phyloP scores from a whole-genome alignment of 2,329 filamentous ascomycete genomes.

The Diaporthe australafricana region DNA sequence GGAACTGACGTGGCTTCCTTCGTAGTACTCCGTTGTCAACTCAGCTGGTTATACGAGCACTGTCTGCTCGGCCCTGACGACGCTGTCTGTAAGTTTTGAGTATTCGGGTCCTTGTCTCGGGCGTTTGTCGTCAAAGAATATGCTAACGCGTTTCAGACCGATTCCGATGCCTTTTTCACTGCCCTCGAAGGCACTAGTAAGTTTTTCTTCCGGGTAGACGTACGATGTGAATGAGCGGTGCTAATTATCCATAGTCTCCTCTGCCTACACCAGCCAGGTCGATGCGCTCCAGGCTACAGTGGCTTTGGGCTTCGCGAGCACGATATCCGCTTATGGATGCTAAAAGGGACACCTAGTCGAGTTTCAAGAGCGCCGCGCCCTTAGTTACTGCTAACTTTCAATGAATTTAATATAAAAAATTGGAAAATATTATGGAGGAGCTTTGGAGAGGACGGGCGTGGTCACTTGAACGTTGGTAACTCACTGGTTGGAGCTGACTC shows the following conservation, averaged over 20 bases:
- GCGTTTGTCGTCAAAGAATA: too few relatives aligned
- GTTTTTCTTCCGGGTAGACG: neutral
- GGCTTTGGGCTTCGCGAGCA: neutral
- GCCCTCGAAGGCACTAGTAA: conserved; percentile 26
- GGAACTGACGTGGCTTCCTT: neutral
- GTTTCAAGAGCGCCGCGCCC: neutral
- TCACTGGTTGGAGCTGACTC: too few relatives aligned
- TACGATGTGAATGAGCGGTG: neutral
- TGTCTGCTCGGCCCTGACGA: conserved; percentile 27
- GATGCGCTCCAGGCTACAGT: conserved; percentile 9
- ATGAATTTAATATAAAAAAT: too few relatives aligned
- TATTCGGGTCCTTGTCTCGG: rapidly evolving
- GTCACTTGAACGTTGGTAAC: too few relatives aligned
- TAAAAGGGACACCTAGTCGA: neutral
- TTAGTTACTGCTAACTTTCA: too few relatives aligned
- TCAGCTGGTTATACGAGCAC: conserved; percentile 20
- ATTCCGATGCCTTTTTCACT: neutral
- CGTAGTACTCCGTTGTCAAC: conserved; percentile 26
- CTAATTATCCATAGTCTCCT: neutral
- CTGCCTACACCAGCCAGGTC: conserved; percentile 14
- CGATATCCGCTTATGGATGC: neutral
- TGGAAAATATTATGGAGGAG: too few relatives aligned
- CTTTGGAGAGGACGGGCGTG: too few relatives aligned
- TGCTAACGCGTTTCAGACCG: neutral
- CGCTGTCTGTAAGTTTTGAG: conserved; percentile 8